Evolutionary conservation across 2,329 filamentous ascomycete species (phyloP), one percentile per base, ranked within the genome.

Genomic region (Akanthomyces lecanii): DNA sequence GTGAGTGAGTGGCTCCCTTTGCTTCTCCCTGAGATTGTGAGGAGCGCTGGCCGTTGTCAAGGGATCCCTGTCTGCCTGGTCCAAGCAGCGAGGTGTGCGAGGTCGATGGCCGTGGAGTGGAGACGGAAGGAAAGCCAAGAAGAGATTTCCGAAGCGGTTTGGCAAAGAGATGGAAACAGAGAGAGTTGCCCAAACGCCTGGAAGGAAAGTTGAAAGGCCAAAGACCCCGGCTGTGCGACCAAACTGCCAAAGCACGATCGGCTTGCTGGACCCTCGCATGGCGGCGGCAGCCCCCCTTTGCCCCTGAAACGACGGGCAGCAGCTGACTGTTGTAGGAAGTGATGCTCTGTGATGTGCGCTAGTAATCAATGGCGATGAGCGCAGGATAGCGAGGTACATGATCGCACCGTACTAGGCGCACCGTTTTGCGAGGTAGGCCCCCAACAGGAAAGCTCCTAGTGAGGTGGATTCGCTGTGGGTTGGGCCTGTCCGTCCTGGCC

Each of bases 21-120:
- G 10, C 18, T 18, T 45, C 40, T 57, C 42, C 36, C 45, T 59
- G 56, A 59, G 33, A 59, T 59, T 59, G 44, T 40, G 44, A 50
- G 44, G 28, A 30, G 56, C 56, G 44, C 8, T n/a, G 5, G 6
- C 33, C 25, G n/a, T 14, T 59, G 42, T 18, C 54, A 47, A n/a
- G 56, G 21, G 23, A 50, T 51, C 45, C 45, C 56, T 59, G 45
- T 14, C 44, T 23, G 23, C 5, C 8, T 30, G n/a, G 36, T 36
- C 54, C 54, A 56, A 56, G 30, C 33, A 59, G 7, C 30, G 18
- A 10, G 40, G 23, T 45, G 28, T 40, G 45, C 14, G 44, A 51
- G 40, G 45, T 18, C 33, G 45, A 59, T 59, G 42, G 45, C 7
- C 5, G 25, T n/a, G 28, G 25, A 40, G 45, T 51, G 45, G 56